Evolutionary conservation across 2,329 filamentous ascomycete species (phyloP).

Genomic region (Sporothrix dimorphospora): DNA sequence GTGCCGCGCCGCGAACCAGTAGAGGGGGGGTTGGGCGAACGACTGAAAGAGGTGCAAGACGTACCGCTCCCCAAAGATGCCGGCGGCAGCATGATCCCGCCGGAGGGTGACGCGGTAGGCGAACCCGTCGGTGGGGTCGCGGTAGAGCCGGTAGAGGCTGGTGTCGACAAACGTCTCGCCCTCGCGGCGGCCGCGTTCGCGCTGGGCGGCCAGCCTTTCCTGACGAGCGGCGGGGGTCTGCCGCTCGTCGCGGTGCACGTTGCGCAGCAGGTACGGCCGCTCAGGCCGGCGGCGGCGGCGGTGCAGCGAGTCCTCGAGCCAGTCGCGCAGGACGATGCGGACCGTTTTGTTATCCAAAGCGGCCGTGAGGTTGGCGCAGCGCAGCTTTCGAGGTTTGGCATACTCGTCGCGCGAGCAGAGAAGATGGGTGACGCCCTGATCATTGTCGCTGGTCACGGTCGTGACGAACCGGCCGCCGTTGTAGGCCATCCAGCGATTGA

Average conservation of each 20-base stretch:
- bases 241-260: conserved; percentile 37
- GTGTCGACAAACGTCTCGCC: conserved; percentile 52
- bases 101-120: conserved; percentile 65
- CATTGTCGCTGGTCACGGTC: conserved; percentile 48
- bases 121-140: conserved; percentile 61
- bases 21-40: conserved; percentile 59
- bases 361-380: background rate
- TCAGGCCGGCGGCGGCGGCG: conserved; percentile 38
- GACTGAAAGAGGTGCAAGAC: conserved; percentile 69
- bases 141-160: conserved; percentile 66
- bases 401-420: conserved; percentile 67
- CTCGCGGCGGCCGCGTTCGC: conserved; percentile 39
- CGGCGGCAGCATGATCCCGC: conserved; percentile 50
- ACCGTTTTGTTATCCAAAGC: background rate
- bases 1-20: conserved; percentile 61
- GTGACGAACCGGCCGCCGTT: conserved; percentile 63
- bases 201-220: conserved; percentile 41
- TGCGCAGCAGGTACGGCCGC: conserved; percentile 49
- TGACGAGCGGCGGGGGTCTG: conserved; percentile 32
- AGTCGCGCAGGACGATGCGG: conserved; percentile 54
- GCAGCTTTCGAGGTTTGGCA: conserved; percentile 29
- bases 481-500: conserved; percentile 66
- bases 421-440: conserved; percentile 66
- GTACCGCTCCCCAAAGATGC: conserved; percentile 61
- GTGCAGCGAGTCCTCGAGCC: conserved; percentile 54